These are phyloP conservation scores for Annona cherimola DNA, from an alignment of 164 flowering plant genomes.

Conservation along the genomic window DNA sequence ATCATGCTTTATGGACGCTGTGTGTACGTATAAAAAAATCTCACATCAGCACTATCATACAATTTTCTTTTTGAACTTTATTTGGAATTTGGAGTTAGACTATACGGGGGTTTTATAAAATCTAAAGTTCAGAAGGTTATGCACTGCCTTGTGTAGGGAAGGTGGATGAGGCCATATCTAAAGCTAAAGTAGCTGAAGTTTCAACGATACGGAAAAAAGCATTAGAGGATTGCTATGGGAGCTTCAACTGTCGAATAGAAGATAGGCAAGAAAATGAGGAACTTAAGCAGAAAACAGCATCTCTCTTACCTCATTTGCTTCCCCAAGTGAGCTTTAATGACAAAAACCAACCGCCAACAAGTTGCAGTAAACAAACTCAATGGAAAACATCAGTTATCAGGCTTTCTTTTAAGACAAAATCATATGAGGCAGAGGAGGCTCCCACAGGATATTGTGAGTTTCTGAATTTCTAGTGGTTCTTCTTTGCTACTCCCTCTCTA, in stretches of 20 bases:
- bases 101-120: constrained; percentile 28
- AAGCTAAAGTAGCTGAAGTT: constrained; percentile 12
- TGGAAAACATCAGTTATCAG: constrained; percentile 61
- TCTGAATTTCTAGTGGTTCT: too few relatives aligned
- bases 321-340: constrained; percentile 74
- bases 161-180: constrained; percentile 29
- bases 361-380: constrained; percentile 32
- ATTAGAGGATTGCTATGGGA: constrained; percentile 39
- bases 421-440: constrained; percentile 67
- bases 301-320: constrained; percentile 37
- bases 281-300: constrained; percentile 22
- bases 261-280: constrained; percentile 38
- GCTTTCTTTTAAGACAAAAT: constrained; percentile 73
- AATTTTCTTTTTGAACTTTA: constrained; percentile 25
- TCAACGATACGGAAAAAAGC: constrained; percentile 38
- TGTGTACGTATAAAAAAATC: constrained; percentile 49
- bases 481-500: too few relatives aligned
- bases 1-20: constrained; percentile 52
- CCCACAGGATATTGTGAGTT: constrained; percentile 47
- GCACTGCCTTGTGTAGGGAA: constrained; percentile 42
- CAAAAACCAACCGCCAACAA: constrained; percentile 28
- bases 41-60: constrained; percentile 35
- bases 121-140: constrained; percentile 32
- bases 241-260: constrained; percentile 58
- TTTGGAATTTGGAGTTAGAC: constrained; percentile 58